Percentiles rank a stretch among this genome's conserved stretches.
These are phyloP conservation scores for Xanthoparmelia taractica DNA, from an alignment of 495 filamentous ascomycete species.

Conservation along the genomic window DNA sequence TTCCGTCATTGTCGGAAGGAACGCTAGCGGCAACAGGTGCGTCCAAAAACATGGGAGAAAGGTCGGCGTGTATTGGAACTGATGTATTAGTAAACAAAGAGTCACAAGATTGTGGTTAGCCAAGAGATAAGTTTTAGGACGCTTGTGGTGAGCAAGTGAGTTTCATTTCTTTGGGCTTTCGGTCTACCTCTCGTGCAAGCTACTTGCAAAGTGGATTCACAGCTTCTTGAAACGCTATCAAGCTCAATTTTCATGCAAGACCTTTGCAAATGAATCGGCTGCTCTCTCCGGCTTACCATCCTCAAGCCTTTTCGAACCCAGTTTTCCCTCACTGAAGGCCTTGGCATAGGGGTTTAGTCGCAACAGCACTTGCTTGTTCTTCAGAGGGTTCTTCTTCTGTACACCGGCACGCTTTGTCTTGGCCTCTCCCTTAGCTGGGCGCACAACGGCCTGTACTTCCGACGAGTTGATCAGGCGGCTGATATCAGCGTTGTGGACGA, in stretches of 20 bases:
- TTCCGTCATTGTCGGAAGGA: constrained; percentile 1
- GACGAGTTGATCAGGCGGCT: constrained; percentile 96
- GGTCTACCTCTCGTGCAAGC: constrained; percentile 2
- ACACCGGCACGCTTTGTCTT: constrained; percentile 81
- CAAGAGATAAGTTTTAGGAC: not conserved
- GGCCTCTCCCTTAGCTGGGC: constrained; percentile 78
- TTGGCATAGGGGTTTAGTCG: constrained; percentile 95
- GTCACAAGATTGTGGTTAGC: not conserved
- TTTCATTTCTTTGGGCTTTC: not conserved
- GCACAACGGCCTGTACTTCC: constrained; percentile 91
- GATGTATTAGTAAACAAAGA: not conserved
- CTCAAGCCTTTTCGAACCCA: constrained; percentile 56
- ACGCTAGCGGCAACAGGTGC: not conserved
- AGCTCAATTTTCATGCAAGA: constrained; percentile 48
- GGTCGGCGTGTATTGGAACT: not conserved
- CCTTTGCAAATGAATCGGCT: constrained; percentile 43
- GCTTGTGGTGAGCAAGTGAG: not conserved
- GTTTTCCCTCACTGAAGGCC: constrained; percentile 73
- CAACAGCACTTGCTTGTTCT: constrained; percentile 94
- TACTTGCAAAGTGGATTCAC: constrained; percentile 4
- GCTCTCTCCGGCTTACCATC: constrained; percentile 45
- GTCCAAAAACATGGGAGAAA: not conserved
- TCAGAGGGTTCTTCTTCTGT: constrained; percentile 99
- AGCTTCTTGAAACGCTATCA: not conserved
- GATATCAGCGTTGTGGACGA: constrained; percentile 86